Evolutionary conservation across 2,329 filamentous ascomycete species (phyloP), one percentile per base, ranked within the genome.

Genomic region (Aspergillus arachidicola): DNA sequence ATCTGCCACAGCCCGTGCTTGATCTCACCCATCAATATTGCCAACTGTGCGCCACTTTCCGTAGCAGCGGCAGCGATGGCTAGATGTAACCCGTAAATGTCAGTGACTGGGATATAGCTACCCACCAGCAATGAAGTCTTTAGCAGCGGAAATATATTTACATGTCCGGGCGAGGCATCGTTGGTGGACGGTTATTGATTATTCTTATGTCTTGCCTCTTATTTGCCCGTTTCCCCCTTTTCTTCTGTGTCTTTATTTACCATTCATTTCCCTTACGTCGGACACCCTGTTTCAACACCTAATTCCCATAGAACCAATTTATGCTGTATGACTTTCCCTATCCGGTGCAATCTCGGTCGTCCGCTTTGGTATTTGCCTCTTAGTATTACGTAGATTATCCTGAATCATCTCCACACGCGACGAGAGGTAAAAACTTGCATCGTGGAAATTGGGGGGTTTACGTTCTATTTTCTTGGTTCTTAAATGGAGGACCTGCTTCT

Each of bases 1-100:
- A 91, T 76, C 81, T 99, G 66, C 94, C 94, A 12, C 95, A 98
- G 79, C 89, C 91, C 64, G 94, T 99, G 45, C 85, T 98, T 60
- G 94, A 98, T 76, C 82, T 99, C 64, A 98, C 95, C 30, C 94
- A 99, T 78, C 92, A 97, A 76, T 99, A 99, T 76, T 95, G 94
- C 23, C 92, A 93, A 61, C 83, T 99, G 41, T 99, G 95, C 76
- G 94, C 94, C 23, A 93, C 93, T 0, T 99, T 99, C 81, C 88
- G 93, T 72, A 98, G 94, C 85, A 96, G 89, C 73, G 95, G 95
- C 4, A 96, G 91, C 30, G 94, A 97, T 72, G 91, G 90, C 71
- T 94, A 85, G 81, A 60, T 21, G 28, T 51, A 32, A 21, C 28
- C 11, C 19, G 48, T 51, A 51, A 21, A 21, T 34, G 3, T 32